Evolutionary conservation across 331 rosid species (phyloP), one percentile per base, ranked within the genome.

Genomic region (Stylosanthes scabra): DNA sequence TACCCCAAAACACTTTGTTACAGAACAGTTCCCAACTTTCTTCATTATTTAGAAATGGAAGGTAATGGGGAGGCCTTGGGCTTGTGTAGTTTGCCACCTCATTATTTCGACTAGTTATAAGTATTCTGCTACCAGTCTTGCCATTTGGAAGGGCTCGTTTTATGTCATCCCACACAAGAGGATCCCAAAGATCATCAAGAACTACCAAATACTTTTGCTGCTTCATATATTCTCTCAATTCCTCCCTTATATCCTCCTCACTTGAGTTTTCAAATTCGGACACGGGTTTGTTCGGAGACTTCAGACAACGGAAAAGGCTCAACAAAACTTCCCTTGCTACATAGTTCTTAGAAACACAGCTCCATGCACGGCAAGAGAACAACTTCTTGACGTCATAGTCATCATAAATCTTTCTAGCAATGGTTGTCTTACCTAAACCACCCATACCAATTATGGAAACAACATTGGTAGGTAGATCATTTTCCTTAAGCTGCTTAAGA

Each of bases 121-220:
- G 46, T 34, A 81, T 45, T 25, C 74, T 81, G 37, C 85, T 81
- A 2, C 72, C 61, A 0, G 34, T 72, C 0, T 4, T 7, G 3
- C 29, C 39, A 34, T 5, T 34, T 34, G 39, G 39, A 34, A 34
- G 39, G 39, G 39, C 39, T 3, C 39, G 39, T 51, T 11, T 55
- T 25, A 82, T 11, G 11, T 45, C 14, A 8, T 72, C 2, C 85
- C 78, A 66, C 0, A 8, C 55, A 15, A 71, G 49, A 0, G 25
- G 25, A 2, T 59, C 7, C 85, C 85, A 81, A 13, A 81, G 11
- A 14, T 81, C 81, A 13, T 81, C 85, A 15, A 81, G 58, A 12
- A 81, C 68, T 3, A 81, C 25, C 34, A 81, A 6, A 6, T 41
- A 75, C 41, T 40, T 71, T 46, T 16, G 66, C 12, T 14, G 27